Base-by-base conservation (phyloP, 1,284 basidiomycete genomes). In the Sphagnurus paluster region DNA sequence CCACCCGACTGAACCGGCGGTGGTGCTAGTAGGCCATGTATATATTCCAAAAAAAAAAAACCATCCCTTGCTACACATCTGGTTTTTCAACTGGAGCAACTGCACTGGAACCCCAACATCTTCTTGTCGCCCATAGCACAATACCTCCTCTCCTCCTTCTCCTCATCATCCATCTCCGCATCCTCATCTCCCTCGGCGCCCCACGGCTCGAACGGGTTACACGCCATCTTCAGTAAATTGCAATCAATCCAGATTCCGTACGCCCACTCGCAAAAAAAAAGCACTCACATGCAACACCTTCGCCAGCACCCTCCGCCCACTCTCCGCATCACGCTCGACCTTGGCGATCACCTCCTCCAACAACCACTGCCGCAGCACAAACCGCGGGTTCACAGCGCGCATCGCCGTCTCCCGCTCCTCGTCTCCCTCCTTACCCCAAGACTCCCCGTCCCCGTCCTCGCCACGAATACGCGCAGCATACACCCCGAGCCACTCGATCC, bases 21-120 rank as follows among this genome's bases (percentile, higher is more conserved):
- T n/a, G n/a, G n/a, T n/a, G n/a, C n/a, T n/a, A n/a, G n/a, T n/a
- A n/a, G n/a, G n/a, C n/a, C n/a, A n/a, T n/a, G n/a, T n/a, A n/a
- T n/a, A n/a, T n/a, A n/a, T n/a, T n/a, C n/a, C n/a, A n/a, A n/a
- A n/a, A n/a, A n/a, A n/a, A n/a, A n/a, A n/a, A n/a, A n/a, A n/a
- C n/a, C n/a, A n/a, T n/a, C n/a, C n/a, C n/a, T n/a, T n/a, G n/a
- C n/a, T n/a, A n/a, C n/a, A n/a, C n/a, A n/a, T n/a, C 20, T 19
- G 20, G 10, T 4, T 41, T 14, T 19, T 63, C 73, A 95, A 63
- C 88, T 91, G 10, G 90, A 93, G 60, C 93, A 97, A 55, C 88
- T 92, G 64, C 93, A 97, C 64, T 96, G 93, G 72, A 94, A 95
- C 0, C 93, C 94, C 19, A 95, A 68, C 77, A 93, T 76, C 52